Conservation (phyloP, 352 stramenopile species). For the Phytophthora pseudosyringae region DNA sequence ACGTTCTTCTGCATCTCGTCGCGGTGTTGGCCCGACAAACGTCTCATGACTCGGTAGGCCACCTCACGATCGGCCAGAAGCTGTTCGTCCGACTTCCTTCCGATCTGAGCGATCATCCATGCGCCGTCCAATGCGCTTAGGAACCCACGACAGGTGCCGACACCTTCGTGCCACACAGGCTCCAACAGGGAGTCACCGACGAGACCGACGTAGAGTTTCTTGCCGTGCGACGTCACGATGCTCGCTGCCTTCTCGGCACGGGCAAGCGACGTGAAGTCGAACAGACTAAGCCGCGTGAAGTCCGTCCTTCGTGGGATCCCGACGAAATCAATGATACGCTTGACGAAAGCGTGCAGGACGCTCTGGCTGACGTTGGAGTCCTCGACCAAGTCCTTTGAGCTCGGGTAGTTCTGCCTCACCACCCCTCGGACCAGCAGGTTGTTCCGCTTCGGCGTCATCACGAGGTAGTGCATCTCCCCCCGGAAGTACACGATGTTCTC, state of each 20-base stretch:
- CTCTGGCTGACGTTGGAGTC: conserved; percentile 59
- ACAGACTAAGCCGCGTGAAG: conserved; percentile 64
- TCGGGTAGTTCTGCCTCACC: conserved; percentile 61
- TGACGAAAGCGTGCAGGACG: conserved; percentile 62
- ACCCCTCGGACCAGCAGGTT: conserved; percentile 70
- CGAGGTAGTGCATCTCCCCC: conserved; percentile 83
- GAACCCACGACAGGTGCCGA: conserved; percentile 56
- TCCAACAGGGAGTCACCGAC: conserved; percentile 86
- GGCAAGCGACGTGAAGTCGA: conserved; percentile 80
- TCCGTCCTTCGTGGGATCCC: conserved; percentile 58
- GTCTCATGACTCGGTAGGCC: conserved; percentile 65
- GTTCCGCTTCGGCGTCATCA: conserved; percentile 74
- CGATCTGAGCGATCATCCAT: conserved; percentile 74
- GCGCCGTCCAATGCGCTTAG: conserved; percentile 56
- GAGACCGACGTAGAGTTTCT: conserved; percentile 74
- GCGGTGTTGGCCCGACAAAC: conserved; percentile 62
- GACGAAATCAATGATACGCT: conserved; percentile 63
- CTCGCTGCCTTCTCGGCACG: conserved; percentile 68
- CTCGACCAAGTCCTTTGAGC: conserved; percentile 54
- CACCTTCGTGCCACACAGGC: conserved; percentile 80
- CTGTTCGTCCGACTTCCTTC: conserved; percentile 60
- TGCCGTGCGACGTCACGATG: conserved; percentile 54
- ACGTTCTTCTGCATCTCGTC: conserved; percentile 79
- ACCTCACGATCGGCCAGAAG: conserved; percentile 68
- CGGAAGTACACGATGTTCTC: conserved; percentile 82